A percentile compares a stretch with the other conserved stretches of the same genome.
Evolutionary conservation across 2,329 filamentous ascomycete species (phyloP).

Genomic region (Aspergillus chevalieri): DNA sequence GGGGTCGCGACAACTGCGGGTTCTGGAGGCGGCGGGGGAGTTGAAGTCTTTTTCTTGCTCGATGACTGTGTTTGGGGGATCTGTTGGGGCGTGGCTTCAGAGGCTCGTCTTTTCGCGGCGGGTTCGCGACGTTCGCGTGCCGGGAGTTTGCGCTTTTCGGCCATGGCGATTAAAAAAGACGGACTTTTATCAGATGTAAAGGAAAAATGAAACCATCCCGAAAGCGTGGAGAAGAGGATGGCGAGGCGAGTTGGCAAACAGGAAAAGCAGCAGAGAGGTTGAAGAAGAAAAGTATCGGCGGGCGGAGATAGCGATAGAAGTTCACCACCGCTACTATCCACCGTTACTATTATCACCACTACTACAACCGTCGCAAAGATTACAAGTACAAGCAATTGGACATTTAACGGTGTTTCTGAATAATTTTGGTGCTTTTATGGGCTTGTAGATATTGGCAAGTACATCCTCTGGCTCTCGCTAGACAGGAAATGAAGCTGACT

Average conservation of each 20-base stretch:
- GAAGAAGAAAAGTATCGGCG: conserved; percentile 1
- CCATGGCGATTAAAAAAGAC: conserved; percentile 22
- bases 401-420: too few species aligned
- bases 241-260: not conserved
- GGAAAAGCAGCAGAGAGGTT: conserved; percentile 11
- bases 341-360: not conserved
- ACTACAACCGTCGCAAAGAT: not conserved
- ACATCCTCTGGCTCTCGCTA: too few species aligned
- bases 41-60: conserved; percentile 31
- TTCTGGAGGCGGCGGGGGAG: conserved; percentile 21
- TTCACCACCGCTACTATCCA: not conserved
- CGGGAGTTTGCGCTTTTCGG: conserved; percentile 40
- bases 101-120: conserved; percentile 37
- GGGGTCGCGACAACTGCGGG: conserved; percentile 31
- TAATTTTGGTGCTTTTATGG: too few species aligned
- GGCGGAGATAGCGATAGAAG: not conserved
- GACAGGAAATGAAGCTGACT: not conserved
- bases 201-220: conserved; percentile 11
- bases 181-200: not conserved
- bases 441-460: not conserved
- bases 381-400: too few species aligned
- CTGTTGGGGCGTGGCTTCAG: conserved; percentile 30
- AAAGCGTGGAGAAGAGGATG: conserved; percentile 12
- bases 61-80: conserved; percentile 1
- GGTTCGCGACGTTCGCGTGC: conserved; percentile 40